Evolutionary conservation across 208 protist species (phyloP), one percentile per base, ranked within the genome.

Genomic region (Trypanosomatidae sp.): DNA sequence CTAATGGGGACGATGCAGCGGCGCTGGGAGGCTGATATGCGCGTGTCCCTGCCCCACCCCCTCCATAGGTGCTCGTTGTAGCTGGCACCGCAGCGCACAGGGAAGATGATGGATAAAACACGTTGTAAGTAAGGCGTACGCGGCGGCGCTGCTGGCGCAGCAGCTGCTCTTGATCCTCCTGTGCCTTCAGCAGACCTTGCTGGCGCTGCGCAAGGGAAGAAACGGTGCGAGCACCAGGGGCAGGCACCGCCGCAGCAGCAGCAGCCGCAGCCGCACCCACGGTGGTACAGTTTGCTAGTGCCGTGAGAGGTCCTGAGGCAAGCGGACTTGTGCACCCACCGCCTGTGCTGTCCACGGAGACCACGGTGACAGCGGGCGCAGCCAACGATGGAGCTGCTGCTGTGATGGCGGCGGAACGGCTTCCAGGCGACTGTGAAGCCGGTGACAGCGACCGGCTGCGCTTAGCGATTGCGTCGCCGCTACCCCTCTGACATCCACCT

Each of bases 371-470:
- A 68, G 66, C 66, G 50, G 66, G 2, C 17, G 47, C 28, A 36
- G 30, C 43, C 9, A 49, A 46, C 8, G 33, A 28, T 41, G 36
- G 41, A 10, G 66, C 13, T n/a, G 60, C 39, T 33, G 44, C 36
- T 47, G 66, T 47, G 30, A 28, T 33, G 22, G 28, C 13, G 43
- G 12, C 6, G 28, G 44, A 12, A n/a, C 19, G 30, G 22, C 22
- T n/a, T 62, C 36, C 47, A 22, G 46, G 10, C 19, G 19, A 30
- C 25, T 47, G 12, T 17, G 69, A 70, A 0, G 75, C 41, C 17
- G 75, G 71, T 43, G 75, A 73, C 41, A 62, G 62, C 10, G 75
- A 79, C 9, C 75, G 69, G 43, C 75, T 79, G 41, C 69, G 75
- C 62, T 74, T 79, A 33, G 22, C 28, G 41, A n/a, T 62, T 28